Evolutionary conservation across 1,284 basidiomycete genomes (phyloP), one percentile per base, ranked within the genome.

Genomic region (Gymnopus androsaceus): DNA sequence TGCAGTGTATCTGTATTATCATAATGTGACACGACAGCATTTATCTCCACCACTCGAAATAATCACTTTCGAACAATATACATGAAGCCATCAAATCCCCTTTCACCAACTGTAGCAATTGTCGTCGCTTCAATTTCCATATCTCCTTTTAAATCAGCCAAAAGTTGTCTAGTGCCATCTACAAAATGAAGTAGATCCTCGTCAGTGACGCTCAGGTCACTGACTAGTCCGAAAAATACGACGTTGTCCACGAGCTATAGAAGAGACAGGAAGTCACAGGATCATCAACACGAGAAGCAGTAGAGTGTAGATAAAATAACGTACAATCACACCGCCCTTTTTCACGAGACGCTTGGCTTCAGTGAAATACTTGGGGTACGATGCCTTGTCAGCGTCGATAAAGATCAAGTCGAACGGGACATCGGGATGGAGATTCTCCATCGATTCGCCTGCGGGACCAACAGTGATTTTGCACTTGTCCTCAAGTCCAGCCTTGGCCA

Each of bases 241-340:
- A 86, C 82, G 60, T 87, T 87, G 66, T 87, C 84, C 2, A 86
- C 78, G 56, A 84, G 78, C 81, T 82, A n/a, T n/a, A n/a, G n/a
- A n/a, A n/a, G n/a, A n/a, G n/a, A n/a, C 59, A 6, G 49, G 30
- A 27, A 53, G 4, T n/a, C 41, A 56, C 37, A 45, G 37, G 30
- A n/a, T 31, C 1, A 48, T 15, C 21, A 36, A n/a, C n/a, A n/a
- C n/a, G 7, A 31, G 15, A 30, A 14, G 27, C 11, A n/a, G n/a
- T n/a, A 52, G 25, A 21, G 31, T 37, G 46, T 14, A 25, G 12
- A 9, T 37, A 48, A 55, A 33, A 19, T 14, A 6, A 74, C 79
- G 55, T 57, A 83, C 82, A 58, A 85, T 83, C 17, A 84, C 74
- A 33, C 82, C 82, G 27, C 80, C 79, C 41, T 74, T 74, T 51